Evolutionary conservation across 805 yeast genomes (phyloP), one percentile per base, ranked within the genome.

Genomic region (Wickerhamiella azymoides): DNA sequence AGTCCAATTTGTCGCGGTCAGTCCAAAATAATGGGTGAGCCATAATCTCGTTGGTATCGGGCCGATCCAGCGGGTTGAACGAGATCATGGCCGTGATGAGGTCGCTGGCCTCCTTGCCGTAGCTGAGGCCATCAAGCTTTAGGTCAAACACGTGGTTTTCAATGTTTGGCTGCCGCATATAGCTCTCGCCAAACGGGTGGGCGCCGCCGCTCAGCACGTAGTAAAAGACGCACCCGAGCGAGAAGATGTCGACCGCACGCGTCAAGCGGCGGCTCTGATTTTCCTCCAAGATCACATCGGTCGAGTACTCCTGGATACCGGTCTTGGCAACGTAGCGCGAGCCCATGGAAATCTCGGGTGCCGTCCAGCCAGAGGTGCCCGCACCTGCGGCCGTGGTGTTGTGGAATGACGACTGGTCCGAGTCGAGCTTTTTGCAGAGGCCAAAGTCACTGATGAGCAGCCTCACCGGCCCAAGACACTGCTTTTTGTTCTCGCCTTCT

Each of bases 351-450:
- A 61, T 57, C 57, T 92, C 98, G 0, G 98, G 98, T 0, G 99
- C 97, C 54, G 96, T 73, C 98, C 98, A 92, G 2, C 99, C 99
- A 3, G 92, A 76, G 0, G 98, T 92, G 1, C 98, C 98, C 0
- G 96, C 94, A 16, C 94, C 93, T 56, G 85, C 79, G 28, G 84
- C 86, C 0, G 92, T 80, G 0, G 95, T 89, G 0, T 96, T 94
- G 50, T 89, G 73, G 62, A 89, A 89, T 1, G 95, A 84, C 1
- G 94, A 82, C 62, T 92, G 96, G 54, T 86, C 97, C 13, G 79
- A 76, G 50, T 92, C 98, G 43, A 92, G 66, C 57, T 82, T 83
- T 59, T 89, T 88, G 60, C 98, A 92, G 8, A 92, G 71, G 0
- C 99, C 99, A 66, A 92, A 92, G 62, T 92, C 99, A 1, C 96